These are phyloP conservation scores for Acanthamoeba lenticulata DNA, from an alignment of 208 protist genomes.

Conservation along the genomic window DNA sequence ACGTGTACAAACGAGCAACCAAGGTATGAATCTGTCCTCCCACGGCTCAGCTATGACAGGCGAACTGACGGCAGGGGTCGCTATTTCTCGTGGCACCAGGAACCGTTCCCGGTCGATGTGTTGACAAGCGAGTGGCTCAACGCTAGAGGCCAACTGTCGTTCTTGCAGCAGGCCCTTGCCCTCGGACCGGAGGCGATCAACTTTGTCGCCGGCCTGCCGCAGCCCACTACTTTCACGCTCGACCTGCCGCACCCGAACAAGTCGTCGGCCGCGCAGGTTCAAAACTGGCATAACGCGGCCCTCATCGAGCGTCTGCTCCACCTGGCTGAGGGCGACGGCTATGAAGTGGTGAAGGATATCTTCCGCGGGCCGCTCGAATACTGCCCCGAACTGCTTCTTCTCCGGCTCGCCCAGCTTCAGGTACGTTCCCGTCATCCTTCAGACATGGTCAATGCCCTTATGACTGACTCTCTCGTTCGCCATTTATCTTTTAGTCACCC, in stretches of 20 bases:
- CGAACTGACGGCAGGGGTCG: no score
- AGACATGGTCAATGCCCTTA: background rate
- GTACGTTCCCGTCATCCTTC: background rate
- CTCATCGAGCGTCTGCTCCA: conserved; percentile 82
- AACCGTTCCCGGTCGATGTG: conserved; percentile 22
- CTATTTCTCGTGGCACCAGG: background rate
- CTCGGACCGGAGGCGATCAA: conserved; percentile 44
- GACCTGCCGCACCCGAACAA: conserved; percentile 84
- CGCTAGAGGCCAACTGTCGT: background rate
- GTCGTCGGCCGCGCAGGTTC: conserved; percentile 66
- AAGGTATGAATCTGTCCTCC: background rate
- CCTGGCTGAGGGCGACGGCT: conserved; percentile 79
- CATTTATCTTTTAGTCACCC: no score
- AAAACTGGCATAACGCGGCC: conserved; percentile 83
- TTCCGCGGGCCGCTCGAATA: conserved; percentile 83
- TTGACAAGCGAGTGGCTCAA: conserved; percentile 2
- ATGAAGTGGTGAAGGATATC: conserved; percentile 65
- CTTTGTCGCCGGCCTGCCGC: conserved; percentile 60
- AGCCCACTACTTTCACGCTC: conserved; percentile 77
- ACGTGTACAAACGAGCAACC: conserved; percentile 71
- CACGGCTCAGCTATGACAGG: background rate
- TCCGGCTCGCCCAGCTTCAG: conserved; percentile 73
- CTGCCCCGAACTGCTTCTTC: conserved; percentile 85
- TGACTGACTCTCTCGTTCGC: no score
- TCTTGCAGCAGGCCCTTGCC: conserved; percentile 1